Base-by-base conservation (phyloP, 1,284 basidiomycete species). In the Tilletia walkeri region DNA sequence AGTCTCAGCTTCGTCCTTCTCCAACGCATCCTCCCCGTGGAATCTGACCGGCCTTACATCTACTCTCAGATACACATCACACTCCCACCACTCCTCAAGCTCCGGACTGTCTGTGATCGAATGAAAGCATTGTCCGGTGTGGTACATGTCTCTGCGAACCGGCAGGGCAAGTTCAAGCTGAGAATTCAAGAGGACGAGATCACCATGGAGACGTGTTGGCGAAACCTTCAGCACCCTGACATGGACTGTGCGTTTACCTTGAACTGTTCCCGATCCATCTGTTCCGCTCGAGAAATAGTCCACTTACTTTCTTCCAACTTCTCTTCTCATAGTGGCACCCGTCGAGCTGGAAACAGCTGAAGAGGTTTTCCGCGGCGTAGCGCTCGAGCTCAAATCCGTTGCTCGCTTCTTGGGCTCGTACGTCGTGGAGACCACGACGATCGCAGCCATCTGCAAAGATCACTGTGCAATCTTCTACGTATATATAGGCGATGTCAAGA, bases 391-490 rank as follows among this genome's bases (percentile, higher is more conserved):
- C 65, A 77, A 77, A 56, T 77, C 77, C 49, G 70, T 84, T 30
- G 75, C 81, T 66, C 79, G 79, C 48, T 82, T 82, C 70, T 73
- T 84, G 49, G 77, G 74, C 50, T 73, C 74, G 59, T 79, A 84
- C 77, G 59, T 75, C n/a, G 78, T 84, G 48, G 69, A 70, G 66
- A 75, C 76, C 0, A 78, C 76, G 10, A 82, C 82, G 1, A 83
- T 84, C 61, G 79, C 78, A 4, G 82, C 80, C 76, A 75, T 84
- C 66, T 84, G 82, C 75, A 69, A 72, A 24, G 71, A 72, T 41
- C 82, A 83, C 70, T 83, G 81, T 70, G 81, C 79, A 53, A 83
- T 84, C 70, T 83, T 84, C 54, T 84, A 84, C 72, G 81, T 84
- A 67, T 84, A 84, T 70, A 76, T 84, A 36, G 81, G 82, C 9